Percentiles rank a stretch among this genome's conserved stretches.
Conservation (phyloP, 352 stramenopile genomes). For the Plasmopara halstedii region DNA sequence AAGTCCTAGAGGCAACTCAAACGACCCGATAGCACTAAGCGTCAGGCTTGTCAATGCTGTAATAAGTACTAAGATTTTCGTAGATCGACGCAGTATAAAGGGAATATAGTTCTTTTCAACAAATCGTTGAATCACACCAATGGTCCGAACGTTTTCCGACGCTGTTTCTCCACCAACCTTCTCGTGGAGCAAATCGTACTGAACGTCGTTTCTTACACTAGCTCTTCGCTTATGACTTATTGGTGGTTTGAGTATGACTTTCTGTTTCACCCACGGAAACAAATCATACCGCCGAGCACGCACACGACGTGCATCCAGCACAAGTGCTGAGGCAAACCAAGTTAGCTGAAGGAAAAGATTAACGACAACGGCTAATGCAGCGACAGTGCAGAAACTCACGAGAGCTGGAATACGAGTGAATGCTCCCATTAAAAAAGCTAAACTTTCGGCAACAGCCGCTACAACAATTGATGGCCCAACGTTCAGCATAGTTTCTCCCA, state of each 20-base stretch:
- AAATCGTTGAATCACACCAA: constrained; percentile 47
- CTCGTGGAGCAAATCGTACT: constrained; percentile 24
- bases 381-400: constrained; percentile 82
- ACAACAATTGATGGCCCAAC: constrained; percentile 83
- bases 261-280: constrained; percentile 56
- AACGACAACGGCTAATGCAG: constrained; percentile 65
- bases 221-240: constrained; percentile 9
- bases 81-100: constrained; percentile 48
- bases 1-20: constrained; percentile 71
- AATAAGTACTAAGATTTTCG: constrained; percentile 54
- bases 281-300: constrained; percentile 63
- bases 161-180: not conserved
- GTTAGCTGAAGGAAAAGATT: constrained; percentile 83
- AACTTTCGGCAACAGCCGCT: constrained; percentile 71
- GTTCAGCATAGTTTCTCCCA: constrained; percentile 69
- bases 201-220: constrained; percentile 15
- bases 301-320: constrained; percentile 64
- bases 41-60: constrained; percentile 20
- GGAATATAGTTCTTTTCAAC: constrained; percentile 61
- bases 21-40: constrained; percentile 49
- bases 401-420: constrained; percentile 85
- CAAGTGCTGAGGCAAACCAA: constrained; percentile 80
- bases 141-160: not conserved
- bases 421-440: constrained; percentile 76
- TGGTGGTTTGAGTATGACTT: constrained; percentile 20